Percentiles rank a stretch among this genome's conserved stretches.
Evolutionary conservation across 805 yeast species (phyloP).

Genomic region (Suhomyces faveliae): DNA sequence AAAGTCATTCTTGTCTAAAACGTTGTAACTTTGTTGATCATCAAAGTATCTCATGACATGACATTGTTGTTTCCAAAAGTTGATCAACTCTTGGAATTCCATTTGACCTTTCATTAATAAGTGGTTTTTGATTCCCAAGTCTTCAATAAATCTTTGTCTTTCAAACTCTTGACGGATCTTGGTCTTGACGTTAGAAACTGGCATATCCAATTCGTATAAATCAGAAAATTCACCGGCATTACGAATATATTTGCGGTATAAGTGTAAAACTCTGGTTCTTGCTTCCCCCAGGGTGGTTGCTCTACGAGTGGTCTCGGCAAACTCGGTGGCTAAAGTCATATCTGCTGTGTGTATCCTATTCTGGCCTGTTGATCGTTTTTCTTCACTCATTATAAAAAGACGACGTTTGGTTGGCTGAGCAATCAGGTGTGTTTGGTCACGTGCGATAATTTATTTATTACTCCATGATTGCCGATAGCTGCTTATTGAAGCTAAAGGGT

Average conservation of each 20-base stretch:
- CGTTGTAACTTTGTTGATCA: constrained; percentile 56
- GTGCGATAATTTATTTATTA: neutral
- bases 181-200: constrained; percentile 75
- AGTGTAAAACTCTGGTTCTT: constrained; percentile 59
- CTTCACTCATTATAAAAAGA: constrained; percentile 3
- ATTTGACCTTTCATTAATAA: constrained; percentile 79
- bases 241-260: constrained; percentile 72
- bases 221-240: constrained; percentile 59
- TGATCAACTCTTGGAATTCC: constrained; percentile 86
- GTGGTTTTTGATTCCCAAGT: constrained; percentile 63
- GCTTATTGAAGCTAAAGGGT: neutral
- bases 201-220: constrained; percentile 71
- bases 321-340: constrained; percentile 74
- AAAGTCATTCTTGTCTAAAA: constrained; percentile 58
- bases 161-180: constrained; percentile 88
- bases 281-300: constrained; percentile 61
- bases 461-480: neutral
- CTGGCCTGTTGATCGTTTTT: constrained; percentile 5
- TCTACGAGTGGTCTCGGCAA: constrained; percentile 77
- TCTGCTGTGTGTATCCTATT: constrained; percentile 5
- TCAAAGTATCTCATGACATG: constrained; percentile 82
- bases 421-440: constrained; percentile 2
- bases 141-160: constrained; percentile 72
- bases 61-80: constrained; percentile 88
- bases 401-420: constrained; percentile 16